These are phyloP conservation scores for Hygrophila difformis DNA, from an alignment of 257 asterid genomes.

Conservation along the genomic window DNA sequence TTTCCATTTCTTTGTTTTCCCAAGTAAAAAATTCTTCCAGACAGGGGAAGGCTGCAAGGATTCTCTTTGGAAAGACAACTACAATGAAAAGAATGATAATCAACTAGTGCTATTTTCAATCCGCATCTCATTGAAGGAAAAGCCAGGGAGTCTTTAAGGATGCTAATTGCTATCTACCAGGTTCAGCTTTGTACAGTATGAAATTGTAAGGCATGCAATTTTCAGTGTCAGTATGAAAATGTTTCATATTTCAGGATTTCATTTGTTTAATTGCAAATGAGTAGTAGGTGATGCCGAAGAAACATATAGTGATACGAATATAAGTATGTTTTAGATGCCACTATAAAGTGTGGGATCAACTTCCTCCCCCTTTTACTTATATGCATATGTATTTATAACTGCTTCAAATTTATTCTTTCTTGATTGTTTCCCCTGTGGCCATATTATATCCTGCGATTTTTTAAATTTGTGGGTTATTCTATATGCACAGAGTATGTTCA, in stretches of 20 bases:
- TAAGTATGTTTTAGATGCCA: not conserved
- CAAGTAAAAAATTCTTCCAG: no score
- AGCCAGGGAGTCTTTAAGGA: slow-evolving; percentile 1
- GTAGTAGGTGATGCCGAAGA: slow-evolving; percentile 1
- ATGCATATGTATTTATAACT: no score
- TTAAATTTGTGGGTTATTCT: no score
- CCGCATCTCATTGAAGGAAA: slow-evolving; percentile 8
- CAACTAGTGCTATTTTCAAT: slow-evolving; percentile 1
- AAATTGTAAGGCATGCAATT: not conserved
- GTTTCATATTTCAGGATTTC: slow-evolving; percentile 3
- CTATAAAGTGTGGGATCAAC: no score
- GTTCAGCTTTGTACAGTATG: slow-evolving; percentile 5
- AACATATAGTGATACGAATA: not conserved
- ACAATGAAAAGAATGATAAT: slow-evolving; percentile 2
- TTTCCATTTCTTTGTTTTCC: no score
- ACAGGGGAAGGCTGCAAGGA: no score
- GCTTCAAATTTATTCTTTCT: no score
- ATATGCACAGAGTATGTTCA: no score
- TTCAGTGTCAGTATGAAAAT: not conserved
- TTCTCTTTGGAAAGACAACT: slow-evolving; percentile 12
- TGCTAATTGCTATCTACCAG: slow-evolving; percentile 1
- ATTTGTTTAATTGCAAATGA: slow-evolving; percentile 10
- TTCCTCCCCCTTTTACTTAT: no score
- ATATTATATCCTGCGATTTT: no score
- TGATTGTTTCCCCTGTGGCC: no score